Evolutionary conservation across 2,329 filamentous ascomycete species (phyloP).

Genomic region (Colletotrichum ledebouriae): DNA sequence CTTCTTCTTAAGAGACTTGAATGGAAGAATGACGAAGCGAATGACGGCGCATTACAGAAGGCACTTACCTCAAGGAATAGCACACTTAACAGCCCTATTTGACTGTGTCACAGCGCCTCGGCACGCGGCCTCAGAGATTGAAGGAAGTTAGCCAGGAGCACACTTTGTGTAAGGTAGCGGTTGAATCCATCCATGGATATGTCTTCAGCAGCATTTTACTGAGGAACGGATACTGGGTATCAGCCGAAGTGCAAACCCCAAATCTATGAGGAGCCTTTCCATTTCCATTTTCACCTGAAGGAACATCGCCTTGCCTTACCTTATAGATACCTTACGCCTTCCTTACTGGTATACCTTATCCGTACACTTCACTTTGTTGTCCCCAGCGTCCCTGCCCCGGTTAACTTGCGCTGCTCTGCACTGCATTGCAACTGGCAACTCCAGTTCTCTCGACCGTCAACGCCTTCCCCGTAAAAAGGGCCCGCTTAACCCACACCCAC

Average conservation of each 20-base stretch:
- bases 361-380: not conserved
- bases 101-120: not conserved
- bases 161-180: no score
- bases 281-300: slow-evolving; percentile 3
- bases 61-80: no score
- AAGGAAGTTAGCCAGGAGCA: no score
- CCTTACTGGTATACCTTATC: no score
- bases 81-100: slow-evolving; percentile 12
- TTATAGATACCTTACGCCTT: no score
- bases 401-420: slow-evolving; percentile 3
- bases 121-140: no score
- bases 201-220: no score
- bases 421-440: slow-evolving; percentile 13
- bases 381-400: slow-evolving; percentile 4
- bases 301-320: slow-evolving; percentile 1
- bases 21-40: not conserved
- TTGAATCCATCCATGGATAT: no score
- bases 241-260: no score
- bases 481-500: slow-evolving; percentile 24
- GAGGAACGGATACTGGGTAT: no score
- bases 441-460: not conserved
- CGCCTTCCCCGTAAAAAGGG: not conserved
- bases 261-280: no score
- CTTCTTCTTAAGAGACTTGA: not conserved
- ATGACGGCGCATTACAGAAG: no score